Evolutionary conservation across 1,284 basidiomycete genomes (phyloP).

Genomic region (Violaceomyces palustris): DNA sequence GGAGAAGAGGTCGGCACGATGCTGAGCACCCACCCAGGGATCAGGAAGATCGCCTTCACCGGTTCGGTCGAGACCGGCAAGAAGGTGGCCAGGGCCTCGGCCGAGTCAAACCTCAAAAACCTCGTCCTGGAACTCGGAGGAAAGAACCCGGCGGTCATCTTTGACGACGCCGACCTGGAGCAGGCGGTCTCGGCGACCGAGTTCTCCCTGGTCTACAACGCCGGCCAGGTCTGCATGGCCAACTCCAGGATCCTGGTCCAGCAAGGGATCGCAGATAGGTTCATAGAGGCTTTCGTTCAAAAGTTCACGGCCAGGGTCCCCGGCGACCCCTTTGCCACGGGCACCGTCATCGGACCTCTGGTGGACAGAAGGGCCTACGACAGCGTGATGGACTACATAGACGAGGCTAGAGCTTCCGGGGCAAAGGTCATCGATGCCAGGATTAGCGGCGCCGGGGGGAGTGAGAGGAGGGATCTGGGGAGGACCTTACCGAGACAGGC

Average conservation of each 20-base stretch:
- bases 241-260: conserved; percentile 71
- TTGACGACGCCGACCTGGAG: conserved; percentile 59
- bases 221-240: conserved; percentile 60
- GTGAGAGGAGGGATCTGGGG: too few species aligned
- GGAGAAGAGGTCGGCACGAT: conserved; percentile 73
- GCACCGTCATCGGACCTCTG: conserved; percentile 79
- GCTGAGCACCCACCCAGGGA: conserved; percentile 59
- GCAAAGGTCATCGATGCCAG: conserved; percentile 69
- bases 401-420: conserved; percentile 79
- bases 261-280: conserved; percentile 61
- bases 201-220: conserved; percentile 72
- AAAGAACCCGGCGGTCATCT: conserved; percentile 77
- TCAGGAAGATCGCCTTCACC: conserved; percentile 62
- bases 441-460: too few species aligned
- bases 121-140: conserved; percentile 72
- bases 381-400: conserved; percentile 81
- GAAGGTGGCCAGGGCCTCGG: conserved; percentile 70
- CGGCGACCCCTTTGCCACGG: conserved; percentile 73
- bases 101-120: conserved; percentile 77
- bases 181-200: conserved; percentile 60
- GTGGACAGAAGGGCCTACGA: conserved; percentile 73
- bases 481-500: too few species aligned
- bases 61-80: conserved; percentile 67
- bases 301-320: conserved; percentile 57
- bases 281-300: conserved; percentile 59